Evolutionary conservation across 768 basidiomycete species (phyloP), one percentile per base, ranked within the genome.

Genomic region (Trametes coccinea): DNA sequence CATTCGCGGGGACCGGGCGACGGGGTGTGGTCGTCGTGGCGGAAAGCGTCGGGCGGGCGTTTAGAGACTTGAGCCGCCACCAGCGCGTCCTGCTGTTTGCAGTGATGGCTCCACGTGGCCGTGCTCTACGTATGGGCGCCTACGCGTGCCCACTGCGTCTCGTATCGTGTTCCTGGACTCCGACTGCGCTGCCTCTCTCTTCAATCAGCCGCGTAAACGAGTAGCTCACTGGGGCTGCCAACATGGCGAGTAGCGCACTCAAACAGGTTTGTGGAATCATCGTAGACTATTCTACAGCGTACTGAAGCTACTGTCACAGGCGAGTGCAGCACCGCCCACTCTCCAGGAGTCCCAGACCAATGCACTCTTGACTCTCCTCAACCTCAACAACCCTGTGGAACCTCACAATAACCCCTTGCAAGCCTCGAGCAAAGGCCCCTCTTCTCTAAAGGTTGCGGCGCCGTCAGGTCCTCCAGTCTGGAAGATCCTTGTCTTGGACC

Each of bases 401-500:
- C 72, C 77, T 29, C 67, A 75, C 0, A 66, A 65, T 27, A 60
- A 66, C 29, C 53, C 58, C 3, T 45, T 69, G 3, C 71, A 78
- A 29, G 73, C 74, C 14, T 81, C 81, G 62, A 71, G 77, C 9
- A 64, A 70, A 37, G 60, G 59, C 16, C 66, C 72, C 13, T 72
- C 82, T 9, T 72, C 78, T n/a, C 71, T 78, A 60, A 88, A 86
- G 66, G 73, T 79, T 2, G 77, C 84, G 1, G 74, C 81, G 6
- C 74, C 81, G 30, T 80, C 82, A 11, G 85, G 83, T 0, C 92
- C 93, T 33, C 86, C 93, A 5, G 87, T 97, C 4, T 99, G 97
- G 96, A 99, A 99, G 75, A 88, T 98, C 13, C 78, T 99, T 9
- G 89, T 99, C 1, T 79, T 99, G 56, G 97, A 99, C 74, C 93